Conservation (phyloP, 257 asterid genomes). For the Datura wrightii region DNA sequence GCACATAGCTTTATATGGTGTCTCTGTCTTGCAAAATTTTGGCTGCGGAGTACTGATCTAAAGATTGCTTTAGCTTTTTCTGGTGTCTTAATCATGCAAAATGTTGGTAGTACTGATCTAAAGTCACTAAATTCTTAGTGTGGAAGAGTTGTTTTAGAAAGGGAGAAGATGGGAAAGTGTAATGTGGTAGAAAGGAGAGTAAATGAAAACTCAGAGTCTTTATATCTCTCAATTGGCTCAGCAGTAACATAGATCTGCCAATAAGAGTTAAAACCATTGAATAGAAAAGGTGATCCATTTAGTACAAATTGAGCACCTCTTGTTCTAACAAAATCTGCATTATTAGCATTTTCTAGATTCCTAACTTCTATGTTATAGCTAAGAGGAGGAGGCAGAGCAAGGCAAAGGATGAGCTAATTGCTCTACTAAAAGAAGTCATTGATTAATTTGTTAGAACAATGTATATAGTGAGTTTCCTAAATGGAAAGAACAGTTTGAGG, state of each 20-base stretch:
- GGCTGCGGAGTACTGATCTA: no score
- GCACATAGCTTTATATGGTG: neutral
- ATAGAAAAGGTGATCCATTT: constrained; percentile 66
- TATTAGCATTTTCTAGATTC: neutral
- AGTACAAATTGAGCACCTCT: constrained; percentile 54
- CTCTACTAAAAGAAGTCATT: neutral
- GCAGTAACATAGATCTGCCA: constrained; percentile 76
- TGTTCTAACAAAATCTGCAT: constrained; percentile 50
- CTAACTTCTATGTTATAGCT: neutral
- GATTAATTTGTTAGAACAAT: neutral
- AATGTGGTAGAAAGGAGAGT: neutral
- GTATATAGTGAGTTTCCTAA: neutral
- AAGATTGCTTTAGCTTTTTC: no score
- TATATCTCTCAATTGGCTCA: constrained; percentile 54
- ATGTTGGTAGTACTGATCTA: neutral
- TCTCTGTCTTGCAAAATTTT: neutral
- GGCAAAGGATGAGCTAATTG: neutral
- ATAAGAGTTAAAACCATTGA: constrained; percentile 79
- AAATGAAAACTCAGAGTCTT: constrained; percentile 59
- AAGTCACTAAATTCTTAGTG: neutral
- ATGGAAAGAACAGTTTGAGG: neutral
- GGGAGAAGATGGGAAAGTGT: neutral
- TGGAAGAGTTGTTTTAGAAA: neutral
- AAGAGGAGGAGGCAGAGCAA: constrained; percentile 11
- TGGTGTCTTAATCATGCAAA: no score